phyloP scores from a whole-genome alignment of 306 rosid species.

The Castanospermum australe region DNA sequence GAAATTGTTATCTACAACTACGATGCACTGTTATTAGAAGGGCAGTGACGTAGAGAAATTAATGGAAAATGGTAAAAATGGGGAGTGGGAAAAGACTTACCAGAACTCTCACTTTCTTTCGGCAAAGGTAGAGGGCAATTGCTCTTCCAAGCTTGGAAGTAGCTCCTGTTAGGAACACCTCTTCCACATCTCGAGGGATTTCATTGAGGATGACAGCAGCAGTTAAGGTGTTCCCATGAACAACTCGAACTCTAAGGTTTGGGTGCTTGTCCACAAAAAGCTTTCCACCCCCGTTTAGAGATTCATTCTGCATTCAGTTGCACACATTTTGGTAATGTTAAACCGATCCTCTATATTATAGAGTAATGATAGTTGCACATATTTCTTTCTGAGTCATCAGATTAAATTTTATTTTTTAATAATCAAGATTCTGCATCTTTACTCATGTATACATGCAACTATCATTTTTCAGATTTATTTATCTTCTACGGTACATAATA shows the following conservation, averaged over 20 bases:
- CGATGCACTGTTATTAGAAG: neutral
- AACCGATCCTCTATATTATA: neutral
- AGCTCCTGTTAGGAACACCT: slow-evolving; percentile 89
- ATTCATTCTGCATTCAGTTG: slow-evolving; percentile 66
- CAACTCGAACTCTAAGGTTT: slow-evolving; percentile 84
- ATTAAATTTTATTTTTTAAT: neutral
- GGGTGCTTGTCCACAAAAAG: slow-evolving; percentile 94
- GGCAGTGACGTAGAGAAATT: neutral
- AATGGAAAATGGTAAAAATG: neutral
- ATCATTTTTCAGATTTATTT: too few relatives aligned
- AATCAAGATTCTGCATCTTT: too few relatives aligned
- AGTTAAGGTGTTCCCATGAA: slow-evolving; percentile 96
- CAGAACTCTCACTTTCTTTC: slow-evolving; percentile 80
- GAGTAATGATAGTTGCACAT: neutral
- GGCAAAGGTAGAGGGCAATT: slow-evolving; percentile 90
- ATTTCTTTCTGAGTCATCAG: neutral
- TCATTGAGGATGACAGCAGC: slow-evolving; percentile 94
- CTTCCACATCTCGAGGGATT: slow-evolving; percentile 65
- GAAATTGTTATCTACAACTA: neutral
- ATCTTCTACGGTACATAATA: too few relatives aligned
- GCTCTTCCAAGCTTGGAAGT: slow-evolving; percentile 99
- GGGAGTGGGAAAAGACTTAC: slow-evolving; percentile 37
- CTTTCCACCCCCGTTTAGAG: slow-evolving; percentile 92
- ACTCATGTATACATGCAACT: too few relatives aligned
- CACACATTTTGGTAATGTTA: neutral